phyloP scores from a whole-genome alignment of 2,329 filamentous ascomycete species.

The Cladosporium sp. region DNA sequence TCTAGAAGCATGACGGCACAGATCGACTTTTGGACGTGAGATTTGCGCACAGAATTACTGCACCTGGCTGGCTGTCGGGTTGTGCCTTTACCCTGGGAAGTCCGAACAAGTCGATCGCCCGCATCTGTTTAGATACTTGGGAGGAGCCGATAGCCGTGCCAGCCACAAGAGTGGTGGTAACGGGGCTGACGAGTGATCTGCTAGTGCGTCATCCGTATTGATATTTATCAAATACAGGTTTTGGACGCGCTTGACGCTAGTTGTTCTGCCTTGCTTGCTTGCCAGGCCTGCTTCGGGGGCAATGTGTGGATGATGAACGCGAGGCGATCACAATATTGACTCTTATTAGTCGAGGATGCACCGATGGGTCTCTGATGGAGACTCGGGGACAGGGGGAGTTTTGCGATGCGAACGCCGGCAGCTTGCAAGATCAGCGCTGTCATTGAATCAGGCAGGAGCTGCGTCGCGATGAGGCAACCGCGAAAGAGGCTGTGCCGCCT shows the following conservation, averaged over 20 bases:
- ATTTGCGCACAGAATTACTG: background rate
- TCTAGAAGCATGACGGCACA: slow-evolving; percentile 1
- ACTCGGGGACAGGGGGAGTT: background rate
- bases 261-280: background rate
- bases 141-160: slow-evolving; percentile 2
- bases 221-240: slow-evolving; percentile 1
- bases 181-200: background rate
- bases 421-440: background rate
- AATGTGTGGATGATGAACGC: background rate
- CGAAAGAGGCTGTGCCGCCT: background rate
- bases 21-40: no score
- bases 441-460: background rate
- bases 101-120: background rate
- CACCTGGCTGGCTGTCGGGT: background rate
- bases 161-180: background rate
- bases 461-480: background rate
- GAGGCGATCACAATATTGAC: background rate
- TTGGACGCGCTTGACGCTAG: background rate
- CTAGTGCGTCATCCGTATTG: slow-evolving; percentile 5
- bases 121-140: background rate
- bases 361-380: background rate
- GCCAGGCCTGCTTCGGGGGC: background rate
- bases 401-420: background rate
- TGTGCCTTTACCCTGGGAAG: background rate
- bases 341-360: background rate